Base-by-base conservation (phyloP, 2,329 filamentous ascomycete species). In the Berkeleyomyces basicola region DNA sequence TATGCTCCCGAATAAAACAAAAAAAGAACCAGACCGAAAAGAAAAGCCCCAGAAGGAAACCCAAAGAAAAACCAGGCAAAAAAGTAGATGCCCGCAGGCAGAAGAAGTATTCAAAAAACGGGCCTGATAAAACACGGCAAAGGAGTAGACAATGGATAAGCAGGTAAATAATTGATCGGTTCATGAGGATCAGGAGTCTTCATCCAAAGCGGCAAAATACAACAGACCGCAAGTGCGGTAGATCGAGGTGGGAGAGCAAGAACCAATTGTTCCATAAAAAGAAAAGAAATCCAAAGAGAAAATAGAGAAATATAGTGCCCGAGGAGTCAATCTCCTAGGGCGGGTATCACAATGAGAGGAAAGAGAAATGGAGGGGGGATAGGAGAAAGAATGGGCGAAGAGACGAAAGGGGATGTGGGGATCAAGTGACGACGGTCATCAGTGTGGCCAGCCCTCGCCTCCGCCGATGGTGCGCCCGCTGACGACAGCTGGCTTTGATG, bases 381-480 rank as follows among this genome's bases (percentile, higher is more conserved):
- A 49, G 40, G 61, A 67, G 66, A 65, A 61, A 65, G 67, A 44
- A 66, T 66, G 64, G 67, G 65, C 66, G 61, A 67, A 68, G 16
- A 7, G 40, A 36, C 39, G 36, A 59, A 58, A 61, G 43, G 59
- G 31, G 33, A 66, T 39, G 16, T 49, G 44, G 10, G 23, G 58
- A 14, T 23, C n/a, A 23, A 33, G 37, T 58, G 39, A 58, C 23
- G 10, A 60, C 42, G 64, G 51, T 47, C 46, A 11, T 33, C 14
- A 4, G 7, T 11, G 16, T 33, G 53, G 44, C n/a, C 9, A 4
- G 9, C 37, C 23, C 9, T 36, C 7, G 11, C 39, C 64, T 75
- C 70, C 81, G 43, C 77, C 78, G 64, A 81, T 70, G 2, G 77
- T 77, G 58, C 79, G 77, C 47, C 79, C 79, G 67, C 76, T 81